Percentiles rank a stretch among this genome's conserved stretches.
Conservation (phyloP, 176 grass and related monocot species). For the Puya raimondii region DNA sequence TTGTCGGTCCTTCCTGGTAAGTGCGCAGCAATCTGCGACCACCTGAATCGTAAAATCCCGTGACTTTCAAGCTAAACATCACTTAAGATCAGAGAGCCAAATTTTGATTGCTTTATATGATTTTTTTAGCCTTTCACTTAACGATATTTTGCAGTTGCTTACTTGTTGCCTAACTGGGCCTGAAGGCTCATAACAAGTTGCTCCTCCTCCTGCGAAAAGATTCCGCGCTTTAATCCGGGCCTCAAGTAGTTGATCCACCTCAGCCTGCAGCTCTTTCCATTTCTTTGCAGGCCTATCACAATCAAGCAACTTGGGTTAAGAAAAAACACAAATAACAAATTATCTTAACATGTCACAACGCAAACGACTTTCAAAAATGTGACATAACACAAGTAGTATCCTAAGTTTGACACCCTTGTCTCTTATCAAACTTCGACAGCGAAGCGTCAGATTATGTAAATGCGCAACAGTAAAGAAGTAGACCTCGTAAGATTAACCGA, state of each 20-base stretch:
- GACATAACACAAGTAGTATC: neutral
- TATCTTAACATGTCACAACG: neutral
- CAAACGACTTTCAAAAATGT: neutral
- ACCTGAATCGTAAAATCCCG: slow-evolving; percentile 35
- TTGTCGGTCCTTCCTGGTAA: slow-evolving; percentile 78
- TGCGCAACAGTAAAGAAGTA: too few species aligned
- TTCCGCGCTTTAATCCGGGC: slow-evolving; percentile 60
- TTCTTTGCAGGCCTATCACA: slow-evolving; percentile 58
- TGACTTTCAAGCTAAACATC: neutral
- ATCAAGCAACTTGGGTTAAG: neutral
- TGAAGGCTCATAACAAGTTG: slow-evolving; percentile 60
- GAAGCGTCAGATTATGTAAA: too few species aligned
- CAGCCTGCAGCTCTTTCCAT: slow-evolving; percentile 81
- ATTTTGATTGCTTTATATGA: too few species aligned
- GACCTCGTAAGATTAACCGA: too few species aligned
- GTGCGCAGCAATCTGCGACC: slow-evolving; percentile 90
- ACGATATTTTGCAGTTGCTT: slow-evolving; percentile 5
- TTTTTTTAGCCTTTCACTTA: neutral
- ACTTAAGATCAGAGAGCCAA: neutral
- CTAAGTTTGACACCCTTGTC: too few species aligned
- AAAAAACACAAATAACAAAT: neutral
- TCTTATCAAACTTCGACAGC: too few species aligned
- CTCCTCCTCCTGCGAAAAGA: slow-evolving; percentile 68
- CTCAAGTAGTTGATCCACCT: slow-evolving; percentile 90
- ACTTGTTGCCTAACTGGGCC: slow-evolving; percentile 78